Evolutionary conservation across 2,329 filamentous ascomycete genomes (phyloP).

Genomic region (Tolypocladium album): DNA sequence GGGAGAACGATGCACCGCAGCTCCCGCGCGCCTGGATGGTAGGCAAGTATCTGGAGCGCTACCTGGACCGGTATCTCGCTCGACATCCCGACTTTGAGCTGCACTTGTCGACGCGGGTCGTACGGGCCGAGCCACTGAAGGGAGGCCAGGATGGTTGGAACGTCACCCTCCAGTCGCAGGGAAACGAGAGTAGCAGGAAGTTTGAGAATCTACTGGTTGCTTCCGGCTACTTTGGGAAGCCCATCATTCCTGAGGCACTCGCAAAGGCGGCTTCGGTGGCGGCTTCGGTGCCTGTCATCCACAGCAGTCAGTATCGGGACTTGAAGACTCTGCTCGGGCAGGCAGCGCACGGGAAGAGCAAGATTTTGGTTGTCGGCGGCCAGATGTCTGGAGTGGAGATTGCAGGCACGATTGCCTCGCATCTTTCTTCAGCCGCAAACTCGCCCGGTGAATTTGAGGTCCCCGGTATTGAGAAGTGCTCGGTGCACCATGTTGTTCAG

Average conservation of each 20-base stretch:
- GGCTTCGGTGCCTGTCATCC: slow-evolving; percentile 41
- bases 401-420: slow-evolving; percentile 58
- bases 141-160: slow-evolving; percentile 29
- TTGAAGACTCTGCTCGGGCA: slow-evolving; percentile 35
- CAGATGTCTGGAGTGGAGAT: slow-evolving; percentile 78
- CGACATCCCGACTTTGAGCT: slow-evolving; percentile 28
- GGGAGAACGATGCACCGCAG: slow-evolving; percentile 49
- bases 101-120: slow-evolving; percentile 37
- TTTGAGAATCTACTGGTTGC: slow-evolving; percentile 67
- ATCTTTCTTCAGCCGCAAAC: slow-evolving; percentile 54
- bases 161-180: slow-evolving; percentile 24
- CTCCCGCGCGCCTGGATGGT: slow-evolving; percentile 72
- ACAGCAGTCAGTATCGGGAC: slow-evolving; percentile 57
- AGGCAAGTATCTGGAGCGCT: slow-evolving; percentile 59
- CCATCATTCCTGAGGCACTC: slow-evolving; percentile 35
- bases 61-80: slow-evolving; percentile 46
- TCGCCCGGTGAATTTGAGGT: slow-evolving; percentile 34
- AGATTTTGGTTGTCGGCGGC: slow-evolving; percentile 65
- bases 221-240: slow-evolving; percentile 65
- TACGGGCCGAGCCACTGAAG: slow-evolving; percentile 20
- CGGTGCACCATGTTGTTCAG: slow-evolving; percentile 58
- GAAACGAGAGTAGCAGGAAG: slow-evolving; percentile 27
- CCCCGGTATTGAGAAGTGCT: slow-evolving; percentile 35
- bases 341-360: slow-evolving; percentile 32
- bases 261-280: slow-evolving; percentile 22